phyloP scores from a whole-genome alignment of 2,329 filamentous ascomycete species.

The Hypoxylon sp. region DNA sequence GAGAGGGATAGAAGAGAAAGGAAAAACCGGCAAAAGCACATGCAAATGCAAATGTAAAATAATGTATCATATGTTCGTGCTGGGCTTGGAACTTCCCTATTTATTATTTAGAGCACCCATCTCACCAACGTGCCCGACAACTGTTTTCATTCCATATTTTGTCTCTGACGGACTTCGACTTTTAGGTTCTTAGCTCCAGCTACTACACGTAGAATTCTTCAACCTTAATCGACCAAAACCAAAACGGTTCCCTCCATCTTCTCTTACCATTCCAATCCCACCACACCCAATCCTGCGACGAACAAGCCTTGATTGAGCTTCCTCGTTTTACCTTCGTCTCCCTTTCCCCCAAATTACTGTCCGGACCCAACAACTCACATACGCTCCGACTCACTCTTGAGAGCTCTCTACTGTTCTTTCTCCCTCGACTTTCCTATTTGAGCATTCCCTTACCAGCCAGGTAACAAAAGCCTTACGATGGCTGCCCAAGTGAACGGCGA shows the following conservation, averaged over 20 bases:
- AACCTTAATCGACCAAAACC: slow-evolving; percentile 39
- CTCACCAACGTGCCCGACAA: slow-evolving; percentile 19
- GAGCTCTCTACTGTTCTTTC: slow-evolving; percentile 27
- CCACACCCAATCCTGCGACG: slow-evolving; percentile 13
- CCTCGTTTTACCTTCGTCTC: slow-evolving; percentile 13
- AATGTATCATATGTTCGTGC: slow-evolving; percentile 27
- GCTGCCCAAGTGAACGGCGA: slow-evolving; percentile 54
- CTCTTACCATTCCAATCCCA: slow-evolving; percentile 22
- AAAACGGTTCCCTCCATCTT: slow-evolving; percentile 17
- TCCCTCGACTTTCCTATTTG: slow-evolving; percentile 18
- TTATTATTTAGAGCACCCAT: slow-evolving; percentile 32
- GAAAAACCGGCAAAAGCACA: slow-evolving; percentile 22
- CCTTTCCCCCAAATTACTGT: slow-evolving; percentile 14
- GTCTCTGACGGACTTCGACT: slow-evolving; percentile 32
- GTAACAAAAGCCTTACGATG: slow-evolving; percentile 42
- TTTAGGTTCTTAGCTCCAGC: slow-evolving; percentile 36
- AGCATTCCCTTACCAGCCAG: slow-evolving; percentile 9
- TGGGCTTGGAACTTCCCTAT: slow-evolving; percentile 20
- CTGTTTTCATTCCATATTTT: slow-evolving; percentile 34
- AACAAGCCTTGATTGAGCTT: slow-evolving; percentile 28
- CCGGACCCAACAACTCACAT: slow-evolving; percentile 30
- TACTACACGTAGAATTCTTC: slow-evolving; percentile 29
- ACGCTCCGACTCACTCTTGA: slow-evolving; percentile 17
- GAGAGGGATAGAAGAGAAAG: not conserved
- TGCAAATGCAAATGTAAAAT: slow-evolving; percentile 36